Percentiles rank a stretch among this genome's conserved stretches.
phyloP scores from a whole-genome alignment of 78 protist species.

The Polysphondylium violaceum region DNA sequence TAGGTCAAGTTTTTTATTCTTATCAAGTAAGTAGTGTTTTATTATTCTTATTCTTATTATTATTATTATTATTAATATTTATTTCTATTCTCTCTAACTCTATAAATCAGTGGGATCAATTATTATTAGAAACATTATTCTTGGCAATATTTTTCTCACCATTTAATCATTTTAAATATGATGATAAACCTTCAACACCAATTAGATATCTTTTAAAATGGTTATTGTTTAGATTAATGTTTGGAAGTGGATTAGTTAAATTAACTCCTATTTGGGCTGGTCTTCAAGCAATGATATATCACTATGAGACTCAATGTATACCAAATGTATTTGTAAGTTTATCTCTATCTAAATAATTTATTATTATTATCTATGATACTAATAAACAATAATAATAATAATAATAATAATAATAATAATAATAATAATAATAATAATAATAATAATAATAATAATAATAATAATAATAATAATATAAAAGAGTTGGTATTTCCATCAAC shows the following conservation, averaged over 20 bases:
- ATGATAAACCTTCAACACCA: conserved; percentile 41
- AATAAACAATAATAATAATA: not conserved
- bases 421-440: not conserved
- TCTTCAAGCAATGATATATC: conserved; percentile 82
- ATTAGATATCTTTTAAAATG: conserved; percentile 65
- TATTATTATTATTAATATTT: not conserved
- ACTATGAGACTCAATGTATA: conserved; percentile 85
- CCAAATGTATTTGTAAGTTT: conserved; percentile 79
- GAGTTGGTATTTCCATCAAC: conserved; percentile 72
- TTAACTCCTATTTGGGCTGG: conserved; percentile 81
- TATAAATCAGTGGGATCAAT: conserved; percentile 53
- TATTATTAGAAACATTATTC: conserved; percentile 51
- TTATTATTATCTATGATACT: not conserved
- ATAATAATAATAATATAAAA: not conserved
- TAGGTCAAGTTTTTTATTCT: conserved; percentile 56
- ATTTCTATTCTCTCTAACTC: not conserved
- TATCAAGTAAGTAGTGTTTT: conserved; percentile 43
- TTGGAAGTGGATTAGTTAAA: conserved; percentile 80
- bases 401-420: not conserved
- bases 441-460: not conserved
- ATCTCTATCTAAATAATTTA: not conserved
- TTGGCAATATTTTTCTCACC: conserved; percentile 65
- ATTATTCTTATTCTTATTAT: not conserved
- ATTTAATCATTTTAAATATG: conserved; percentile 55
- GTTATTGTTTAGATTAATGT: conserved; percentile 77